Evolutionary conservation across 2,329 filamentous ascomycete genomes (phyloP), one percentile per base, ranked within the genome.

Genomic region (Didymella pinodella): DNA sequence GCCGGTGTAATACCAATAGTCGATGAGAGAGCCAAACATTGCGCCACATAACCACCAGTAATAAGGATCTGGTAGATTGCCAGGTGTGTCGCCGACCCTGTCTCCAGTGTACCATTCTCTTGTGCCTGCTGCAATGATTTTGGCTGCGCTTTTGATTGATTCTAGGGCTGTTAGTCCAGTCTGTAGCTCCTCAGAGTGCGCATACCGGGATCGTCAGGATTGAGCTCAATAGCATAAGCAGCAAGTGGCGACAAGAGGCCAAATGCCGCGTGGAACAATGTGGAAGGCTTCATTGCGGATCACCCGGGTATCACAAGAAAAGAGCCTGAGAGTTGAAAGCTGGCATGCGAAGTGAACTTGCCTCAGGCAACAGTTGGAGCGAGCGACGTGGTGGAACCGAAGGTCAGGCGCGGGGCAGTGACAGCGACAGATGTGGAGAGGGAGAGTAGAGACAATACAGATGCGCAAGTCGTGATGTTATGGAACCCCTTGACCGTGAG

Each of bases 31-130:
- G 38, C 61, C 67, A 54, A 73, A 77, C 71, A 78, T 76, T 54
- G 75, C 76, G 12, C 76, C 76, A 11, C 69, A 73, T 62, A 77
- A 68, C 76, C 76, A 78, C 76, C 76, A 78, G 65, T 75, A 78
- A 66, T 78, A 78, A 1, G 76, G 76, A 46, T 70, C 69, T 36
- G 76, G 76, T 32, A 78, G 81, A 65, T 89, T 84, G 44, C 82
- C 87, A 38, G 88, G 82, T 12, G 83, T 82, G 76, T 86, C 82
- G 43, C 83, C 80, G 10, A 83, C 84, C 34, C 79, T 75, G 66
- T 88, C 88, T 48, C 88, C 88, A 2, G 80, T 82, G 75, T 90
- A 90, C 74, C 86, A 88, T 45, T 81, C 81, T 82, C 90, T 85
- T 66, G 87, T 79, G 32, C 83, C 86, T 48, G 82, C 81, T 7